A percentile compares a stretch with the other conserved stretches of the same genome.
These are phyloP conservation scores for Amauroascus verrucosus DNA, from an alignment of 2,329 filamentous ascomycete genomes.

Conservation along the genomic window DNA sequence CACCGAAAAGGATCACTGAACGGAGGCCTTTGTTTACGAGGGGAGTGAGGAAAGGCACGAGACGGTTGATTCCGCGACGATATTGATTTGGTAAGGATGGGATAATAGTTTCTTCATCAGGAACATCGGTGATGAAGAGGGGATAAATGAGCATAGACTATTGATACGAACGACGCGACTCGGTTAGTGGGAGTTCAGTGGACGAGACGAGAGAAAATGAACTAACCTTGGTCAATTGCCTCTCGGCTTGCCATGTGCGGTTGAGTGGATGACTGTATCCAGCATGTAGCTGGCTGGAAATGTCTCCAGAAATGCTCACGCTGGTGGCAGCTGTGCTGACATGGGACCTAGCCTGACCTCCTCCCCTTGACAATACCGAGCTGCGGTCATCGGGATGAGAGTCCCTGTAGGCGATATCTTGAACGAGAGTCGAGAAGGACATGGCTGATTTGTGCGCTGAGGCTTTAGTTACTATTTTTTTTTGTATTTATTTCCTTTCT, in stretches of 20 bases:
- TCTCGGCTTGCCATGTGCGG: slow-evolving; percentile 71
- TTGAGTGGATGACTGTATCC: slow-evolving; percentile 73
- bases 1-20: slow-evolving; percentile 92
- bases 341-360: slow-evolving; percentile 28
- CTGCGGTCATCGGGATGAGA: slow-evolving; percentile 32
- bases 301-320: slow-evolving; percentile 51
- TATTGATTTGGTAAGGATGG: slow-evolving; percentile 83
- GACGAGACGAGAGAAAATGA: background rate
- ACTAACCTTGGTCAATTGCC: slow-evolving; percentile 70
- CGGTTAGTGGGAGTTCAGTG: slow-evolving; percentile 1
- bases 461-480: background rate
- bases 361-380: slow-evolving; percentile 33
- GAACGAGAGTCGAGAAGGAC: slow-evolving; percentile 44
- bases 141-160: slow-evolving; percentile 98
- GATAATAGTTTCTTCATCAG: slow-evolving; percentile 83
- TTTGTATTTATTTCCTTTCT: background rate
- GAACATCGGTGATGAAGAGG: slow-evolving; percentile 87
- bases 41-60: slow-evolving; percentile 74
- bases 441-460: slow-evolving; percentile 21
- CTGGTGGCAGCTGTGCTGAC: slow-evolving; percentile 41
- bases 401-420: slow-evolving; percentile 40
- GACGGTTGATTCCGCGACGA: slow-evolving; percentile 75
- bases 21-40: slow-evolving; percentile 81
- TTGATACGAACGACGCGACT: background rate
- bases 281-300: slow-evolving; percentile 72